Evolutionary conservation across 208 protist species (phyloP), one percentile per base, ranked within the genome.

Genomic region (Trichomonas gallinae): DNA sequence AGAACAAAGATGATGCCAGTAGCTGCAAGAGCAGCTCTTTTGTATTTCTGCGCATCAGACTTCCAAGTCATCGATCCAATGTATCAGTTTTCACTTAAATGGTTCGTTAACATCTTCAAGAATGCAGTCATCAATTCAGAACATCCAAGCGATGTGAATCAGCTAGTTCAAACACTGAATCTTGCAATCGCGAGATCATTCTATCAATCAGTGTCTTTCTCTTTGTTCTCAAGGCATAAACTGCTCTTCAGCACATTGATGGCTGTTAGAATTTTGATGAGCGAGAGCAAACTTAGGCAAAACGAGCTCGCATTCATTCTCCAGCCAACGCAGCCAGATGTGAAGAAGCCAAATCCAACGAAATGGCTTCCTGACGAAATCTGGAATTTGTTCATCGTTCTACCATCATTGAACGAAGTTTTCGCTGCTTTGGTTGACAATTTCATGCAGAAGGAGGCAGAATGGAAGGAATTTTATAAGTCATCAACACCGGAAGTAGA

Each of bases 201-300:
- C 88, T 98, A 97, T 96, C 82, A 98, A 42, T 99, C 99, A 97
- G 98, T 99, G 31, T 98, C 98, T 21, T 98, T 98, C 96, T 99
- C 99, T 97, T 98, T 99, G 38, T 99, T 99, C 97, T 99, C 99
- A 97, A 98, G 98, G 46, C 99, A 99, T 98, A 99, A 99, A 97
- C 97, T 99, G 40, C 98, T 99, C 44, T 99, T 99, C 49, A 98
- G 99, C 49, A 99, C 99, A 97, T 99, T 99, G 97, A 99, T 99
- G 98, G 49, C 93, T 42, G 40, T 49, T 0, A 49, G 93, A 63
- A 82, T 96, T 31, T 45, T 96, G 0, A 89, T 93, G 10, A 72
- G 88, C 46, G 98, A 98, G 15, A 98, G 96, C 72, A 9, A 97
- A 17, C 96, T 98, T 6, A 49, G 96, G n/a, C 51, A 17, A 4